Base-by-base conservation (phyloP, 1,139 yeast species). In the Kurtzmaniella quercitrusa region DNA sequence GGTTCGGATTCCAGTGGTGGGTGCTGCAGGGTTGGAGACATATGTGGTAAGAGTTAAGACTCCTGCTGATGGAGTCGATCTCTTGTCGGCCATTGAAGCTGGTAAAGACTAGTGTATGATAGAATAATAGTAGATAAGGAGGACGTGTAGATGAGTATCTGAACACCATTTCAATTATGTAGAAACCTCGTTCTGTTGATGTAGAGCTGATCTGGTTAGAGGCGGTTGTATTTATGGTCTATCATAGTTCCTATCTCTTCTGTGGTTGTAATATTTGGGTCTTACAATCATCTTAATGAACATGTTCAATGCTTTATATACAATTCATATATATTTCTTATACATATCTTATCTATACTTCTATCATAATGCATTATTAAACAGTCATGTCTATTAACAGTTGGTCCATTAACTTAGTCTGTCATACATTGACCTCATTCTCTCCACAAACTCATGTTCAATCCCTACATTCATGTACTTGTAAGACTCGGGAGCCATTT, bases 41-140 rank as follows among this genome's bases (percentile, higher is more conserved):
- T 88, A 77, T 58, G 70, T 88, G 40, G 67, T 85, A 29, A 80
- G 81, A 54, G 95, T 90, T 37, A 91, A 90, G 65, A 68, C 75
- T 2, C 58, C 71, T 4, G 63, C 54, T n/a, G 96, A 88, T 61
- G 96, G 90, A 17, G 69, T 76, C 38, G 79, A 76, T 45, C 73
- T 91, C 46, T 64, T 77, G 27, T 70, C 73, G 10, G 68, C 77
- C 9, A 68, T 89, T 46, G 78, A 83, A 52, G 74, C 71, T 69
- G 70, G 54, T 3, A 57, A 57, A 42, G 14, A 34, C 31, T 47
- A 38, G 31, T 27, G 31, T 27, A 27, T n/a, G 31, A 27, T 27
- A 27, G 31, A 27, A 27, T n/a, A n/a, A 27, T 27, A 27, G 31
- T 11, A 5, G 31, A 27, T 27, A 27, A 27, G 14, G 31, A 27